Conservation (phyloP, 768 basidiomycete species). For the Leccinum sublutescens region DNA sequence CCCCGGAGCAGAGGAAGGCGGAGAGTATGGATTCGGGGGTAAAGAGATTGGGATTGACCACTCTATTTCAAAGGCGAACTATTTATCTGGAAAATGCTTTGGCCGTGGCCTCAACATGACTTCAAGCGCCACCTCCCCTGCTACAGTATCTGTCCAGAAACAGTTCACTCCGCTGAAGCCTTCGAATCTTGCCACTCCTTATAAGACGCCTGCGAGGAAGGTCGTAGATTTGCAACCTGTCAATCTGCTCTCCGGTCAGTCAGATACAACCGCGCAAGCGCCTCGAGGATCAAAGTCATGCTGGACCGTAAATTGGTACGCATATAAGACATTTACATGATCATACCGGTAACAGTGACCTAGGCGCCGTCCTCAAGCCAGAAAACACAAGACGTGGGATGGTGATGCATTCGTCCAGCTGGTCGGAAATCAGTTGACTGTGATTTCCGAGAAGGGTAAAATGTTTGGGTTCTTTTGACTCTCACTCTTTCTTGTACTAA, state of each 20-base stretch:
- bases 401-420: slow-evolving; percentile 67
- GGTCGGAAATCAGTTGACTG: slow-evolving; percentile 48
- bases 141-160: slow-evolving; percentile 32
- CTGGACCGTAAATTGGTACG: slow-evolving; percentile 74
- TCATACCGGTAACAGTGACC: slow-evolving; percentile 2
- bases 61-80: slow-evolving; percentile 51
- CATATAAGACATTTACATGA: slow-evolving; percentile 5
- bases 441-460: slow-evolving; percentile 71
- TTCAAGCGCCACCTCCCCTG: slow-evolving; percentile 15
- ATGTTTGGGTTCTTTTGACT: slow-evolving; percentile 40
- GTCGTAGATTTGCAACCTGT: slow-evolving; percentile 43
- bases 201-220: slow-evolving; percentile 28
- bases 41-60: slow-evolving; percentile 70
- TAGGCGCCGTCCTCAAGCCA: slow-evolving; percentile 71
- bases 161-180: slow-evolving; percentile 34
- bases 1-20: slow-evolving; percentile 37
- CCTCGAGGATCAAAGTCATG: slow-evolving; percentile 31
- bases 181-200: slow-evolving; percentile 21
- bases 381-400: slow-evolving; percentile 88
- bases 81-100: slow-evolving; percentile 65
- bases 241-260: slow-evolving; percentile 29
- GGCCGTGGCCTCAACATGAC: slow-evolving; percentile 33
- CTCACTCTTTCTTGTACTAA: slow-evolving; percentile 8
- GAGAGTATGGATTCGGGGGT: slow-evolving; percentile 42
- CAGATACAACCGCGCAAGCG: slow-evolving; percentile 6